Percentiles rank a stretch among this genome's conserved stretches.
Evolutionary conservation across 2,329 filamentous ascomycete genomes (phyloP).

Genomic region (Colletotrichum higginsianum): DNA sequence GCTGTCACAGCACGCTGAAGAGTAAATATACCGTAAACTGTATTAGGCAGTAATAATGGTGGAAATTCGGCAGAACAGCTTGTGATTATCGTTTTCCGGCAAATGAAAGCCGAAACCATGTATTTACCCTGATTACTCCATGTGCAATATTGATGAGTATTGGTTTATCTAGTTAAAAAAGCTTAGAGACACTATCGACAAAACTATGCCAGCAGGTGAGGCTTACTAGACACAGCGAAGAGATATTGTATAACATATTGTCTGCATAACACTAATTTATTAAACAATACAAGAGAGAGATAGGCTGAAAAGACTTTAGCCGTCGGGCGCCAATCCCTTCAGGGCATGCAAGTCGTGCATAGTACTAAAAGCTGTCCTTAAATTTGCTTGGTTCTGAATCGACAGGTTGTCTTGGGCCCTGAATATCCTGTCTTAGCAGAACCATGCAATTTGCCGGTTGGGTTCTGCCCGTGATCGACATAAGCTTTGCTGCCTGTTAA

Average conservation of each 20-base stretch:
- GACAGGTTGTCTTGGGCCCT: neutral
- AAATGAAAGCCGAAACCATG: too few relatives aligned
- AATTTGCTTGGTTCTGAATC: neutral
- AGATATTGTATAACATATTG: neutral
- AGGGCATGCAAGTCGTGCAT: neutral
- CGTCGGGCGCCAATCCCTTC: too few relatives aligned
- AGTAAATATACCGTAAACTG: too few relatives aligned
- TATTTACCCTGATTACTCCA: too few relatives aligned
- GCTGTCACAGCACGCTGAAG: too few relatives aligned
- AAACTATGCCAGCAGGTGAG: neutral
- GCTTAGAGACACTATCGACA: too few relatives aligned
- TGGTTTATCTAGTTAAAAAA: too few relatives aligned
- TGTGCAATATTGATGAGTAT: too few relatives aligned
- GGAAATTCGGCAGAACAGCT: too few relatives aligned
- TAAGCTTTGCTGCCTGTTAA: neutral
- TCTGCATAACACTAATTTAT: neutral
- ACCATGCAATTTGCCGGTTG: neutral
- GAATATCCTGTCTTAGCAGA: conserved; percentile 27
- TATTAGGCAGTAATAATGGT: too few relatives aligned
- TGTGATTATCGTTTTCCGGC: accelerated
- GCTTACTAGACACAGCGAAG: neutral
- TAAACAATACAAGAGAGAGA: neutral
- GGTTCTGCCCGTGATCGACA: neutral
- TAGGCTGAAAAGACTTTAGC: too few relatives aligned
- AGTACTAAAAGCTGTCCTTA: neutral